phyloP scores from a whole-genome alignment of 2,329 filamentous ascomycete genomes.

The Pleoardoris graminearum region DNA sequence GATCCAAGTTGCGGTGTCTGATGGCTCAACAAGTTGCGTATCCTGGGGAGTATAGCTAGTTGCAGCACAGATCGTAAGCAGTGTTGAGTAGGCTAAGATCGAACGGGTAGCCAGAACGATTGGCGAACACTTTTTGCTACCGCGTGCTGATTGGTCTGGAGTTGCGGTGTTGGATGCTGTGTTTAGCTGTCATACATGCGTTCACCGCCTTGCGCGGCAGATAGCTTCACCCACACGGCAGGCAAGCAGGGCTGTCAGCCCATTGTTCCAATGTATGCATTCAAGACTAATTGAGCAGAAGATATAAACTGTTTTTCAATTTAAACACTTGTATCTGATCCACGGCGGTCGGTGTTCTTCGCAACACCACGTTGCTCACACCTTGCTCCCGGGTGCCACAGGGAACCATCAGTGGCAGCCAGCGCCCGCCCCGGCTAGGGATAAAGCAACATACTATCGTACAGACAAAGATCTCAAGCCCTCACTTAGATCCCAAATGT shows the following conservation, averaged over 20 bases:
- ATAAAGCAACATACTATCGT: constrained; percentile 29
- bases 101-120: not conserved
- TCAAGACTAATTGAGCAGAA: too few relatives aligned
- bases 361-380: not conserved
- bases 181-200: not conserved
- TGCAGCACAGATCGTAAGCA: not conserved
- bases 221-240: not conserved
- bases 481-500: constrained; percentile 23
- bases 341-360: not conserved
- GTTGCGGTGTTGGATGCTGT: not conserved
- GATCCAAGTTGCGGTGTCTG: not conserved
- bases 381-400: not conserved
- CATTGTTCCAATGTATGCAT: too few relatives aligned
- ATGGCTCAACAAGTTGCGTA: too few relatives aligned
- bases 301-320: constrained; percentile 33
- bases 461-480: constrained; percentile 22
- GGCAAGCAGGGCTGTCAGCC: not conserved
- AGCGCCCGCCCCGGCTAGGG: constrained; percentile 24
- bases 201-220: not conserved
- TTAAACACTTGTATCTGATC: constrained; percentile 31
- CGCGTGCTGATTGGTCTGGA: not conserved
- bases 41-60: too few relatives aligned
- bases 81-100: not conserved
- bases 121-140: not conserved
- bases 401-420: constrained; percentile 30